Evolutionary conservation across 1,139 yeast species (phyloP).

Genomic region (Yamadazyma atmosphaerica): DNA sequence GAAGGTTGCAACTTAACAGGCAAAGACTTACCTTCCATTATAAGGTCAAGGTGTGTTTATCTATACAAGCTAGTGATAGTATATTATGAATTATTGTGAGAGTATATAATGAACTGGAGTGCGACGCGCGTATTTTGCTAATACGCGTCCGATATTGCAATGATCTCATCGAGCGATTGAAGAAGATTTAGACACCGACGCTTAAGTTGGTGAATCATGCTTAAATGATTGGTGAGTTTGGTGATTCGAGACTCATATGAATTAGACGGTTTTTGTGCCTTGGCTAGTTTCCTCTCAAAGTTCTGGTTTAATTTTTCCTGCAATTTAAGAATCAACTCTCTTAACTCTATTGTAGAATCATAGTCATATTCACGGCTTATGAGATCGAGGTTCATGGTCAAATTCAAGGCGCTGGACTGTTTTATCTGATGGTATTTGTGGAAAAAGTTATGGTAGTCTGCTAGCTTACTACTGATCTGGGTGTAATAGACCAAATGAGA

Average conservation of each 20-base stretch:
- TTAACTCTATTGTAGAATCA: slow-evolving; percentile 13
- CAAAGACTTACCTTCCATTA: slow-evolving; percentile 24
- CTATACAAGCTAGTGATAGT: background rate
- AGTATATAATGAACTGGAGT: too few relatives aligned
- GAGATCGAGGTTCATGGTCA: slow-evolving; percentile 3
- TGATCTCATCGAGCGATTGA: slow-evolving; percentile 10
- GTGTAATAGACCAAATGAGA: slow-evolving; percentile 10
- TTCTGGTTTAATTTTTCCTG: slow-evolving; percentile 11
- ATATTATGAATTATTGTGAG: too few relatives aligned
- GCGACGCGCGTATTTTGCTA: background rate
- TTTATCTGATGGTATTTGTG: background rate
- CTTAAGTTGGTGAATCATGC: slow-evolving; percentile 10
- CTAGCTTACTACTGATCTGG: slow-evolving; percentile 11
- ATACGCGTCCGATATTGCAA: slow-evolving; percentile 15
- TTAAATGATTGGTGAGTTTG: slow-evolving; percentile 9
- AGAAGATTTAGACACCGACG: slow-evolving; percentile 8
- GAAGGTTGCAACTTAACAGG: slow-evolving; percentile 80
- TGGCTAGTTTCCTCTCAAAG: slow-evolving; percentile 10
- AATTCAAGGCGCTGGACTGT: background rate
- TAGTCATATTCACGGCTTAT: slow-evolving; percentile 9
- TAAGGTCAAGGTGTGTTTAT: background rate
- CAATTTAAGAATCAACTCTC: slow-evolving; percentile 12
- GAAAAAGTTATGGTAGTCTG: slow-evolving; percentile 10
- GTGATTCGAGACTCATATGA: background rate
- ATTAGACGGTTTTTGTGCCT: background rate